A percentile compares a stretch with the other conserved stretches of the same genome.
These are phyloP conservation scores for Amylostereum areolatum DNA, from an alignment of 1,284 basidiomycete species.

Conservation along the genomic window DNA sequence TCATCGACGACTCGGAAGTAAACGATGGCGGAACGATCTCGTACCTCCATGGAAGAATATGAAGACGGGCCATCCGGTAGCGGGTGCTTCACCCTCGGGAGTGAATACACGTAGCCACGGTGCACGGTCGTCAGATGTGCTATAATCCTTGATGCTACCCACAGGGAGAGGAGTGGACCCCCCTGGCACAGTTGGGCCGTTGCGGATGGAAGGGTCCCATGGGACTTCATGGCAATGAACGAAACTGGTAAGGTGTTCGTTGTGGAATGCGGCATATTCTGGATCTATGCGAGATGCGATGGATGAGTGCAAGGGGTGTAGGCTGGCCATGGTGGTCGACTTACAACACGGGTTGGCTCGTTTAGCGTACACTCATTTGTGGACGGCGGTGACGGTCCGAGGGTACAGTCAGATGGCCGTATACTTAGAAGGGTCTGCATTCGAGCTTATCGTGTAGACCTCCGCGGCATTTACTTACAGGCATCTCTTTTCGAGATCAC, in stretches of 20 bases:
- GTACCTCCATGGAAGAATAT: conserved; percentile 58
- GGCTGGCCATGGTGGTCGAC: conserved; percentile 17
- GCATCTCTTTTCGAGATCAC: background rate
- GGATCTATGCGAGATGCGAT: conserved; percentile 51
- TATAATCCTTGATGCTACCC: conserved; percentile 43
- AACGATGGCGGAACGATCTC: conserved; percentile 1
- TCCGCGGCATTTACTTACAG: no score
- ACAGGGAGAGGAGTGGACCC: conserved; percentile 48
- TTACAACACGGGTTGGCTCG: no score
- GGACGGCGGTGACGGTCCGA: no score
- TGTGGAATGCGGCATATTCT: conserved; percentile 60
- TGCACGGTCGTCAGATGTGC: conserved; percentile 33
- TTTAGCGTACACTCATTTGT: no score
- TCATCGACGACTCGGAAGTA: no score
- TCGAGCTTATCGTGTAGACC: background rate
- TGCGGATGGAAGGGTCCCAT: conserved; percentile 54
- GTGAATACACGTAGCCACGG: conserved; percentile 46
- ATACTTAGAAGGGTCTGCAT: no score
- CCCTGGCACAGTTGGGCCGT: conserved; percentile 49
- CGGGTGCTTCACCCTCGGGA: conserved; percentile 43
- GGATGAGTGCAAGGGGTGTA: conserved; percentile 53
- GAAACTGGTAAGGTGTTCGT: conserved; percentile 36
- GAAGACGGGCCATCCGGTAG: conserved; percentile 54
- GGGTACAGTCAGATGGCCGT: no score
- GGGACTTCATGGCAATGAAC: conserved; percentile 48